phyloP scores from a whole-genome alignment of 2,329 filamentous ascomycete genomes.

The Alternaria atra region DNA sequence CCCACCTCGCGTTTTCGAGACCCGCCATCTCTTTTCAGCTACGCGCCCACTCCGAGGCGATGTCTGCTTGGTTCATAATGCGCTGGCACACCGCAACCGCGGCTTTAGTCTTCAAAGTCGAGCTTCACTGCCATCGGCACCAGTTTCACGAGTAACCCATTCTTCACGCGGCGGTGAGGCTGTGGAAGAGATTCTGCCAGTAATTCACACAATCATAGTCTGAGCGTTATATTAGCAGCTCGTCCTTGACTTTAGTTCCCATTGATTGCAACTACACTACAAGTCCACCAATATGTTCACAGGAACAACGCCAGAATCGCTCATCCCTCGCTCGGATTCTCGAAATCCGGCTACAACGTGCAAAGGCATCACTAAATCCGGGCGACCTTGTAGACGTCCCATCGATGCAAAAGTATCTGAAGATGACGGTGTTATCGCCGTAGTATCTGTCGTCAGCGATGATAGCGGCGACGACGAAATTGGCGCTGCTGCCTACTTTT shows the following conservation, averaged over 20 bases:
- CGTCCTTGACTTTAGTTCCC: not conserved
- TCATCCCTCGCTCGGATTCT: conserved; percentile 81
- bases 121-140: not conserved
- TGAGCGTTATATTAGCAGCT: not conserved
- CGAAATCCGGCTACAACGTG: conserved; percentile 86
- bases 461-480: conserved; percentile 63
- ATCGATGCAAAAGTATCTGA: conserved; percentile 61
- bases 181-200: conserved; percentile 5
- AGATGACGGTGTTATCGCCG: conserved; percentile 51
- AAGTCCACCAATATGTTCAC: conserved; percentile 39
- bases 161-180: conserved; percentile 7
- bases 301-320: conserved; percentile 76
- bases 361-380: conserved; percentile 82
- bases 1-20: conserved; percentile 26
- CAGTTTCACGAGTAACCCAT: not conserved
- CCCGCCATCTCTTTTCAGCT: conserved; percentile 30
- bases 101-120: not conserved
- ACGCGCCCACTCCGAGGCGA: conserved; percentile 25
- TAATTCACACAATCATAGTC: not conserved
- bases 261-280: not conserved
- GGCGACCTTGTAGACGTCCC: conserved; percentile 82
- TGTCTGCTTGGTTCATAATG: conserved; percentile 19
- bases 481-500: conserved; percentile 73
- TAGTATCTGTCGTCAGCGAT: conserved; percentile 50
- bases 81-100: conserved; percentile 12